A percentile compares a stretch with the other conserved stretches of the same genome.
Evolutionary conservation across 768 basidiomycete species (phyloP).

Genomic region (Vararia minispora): DNA sequence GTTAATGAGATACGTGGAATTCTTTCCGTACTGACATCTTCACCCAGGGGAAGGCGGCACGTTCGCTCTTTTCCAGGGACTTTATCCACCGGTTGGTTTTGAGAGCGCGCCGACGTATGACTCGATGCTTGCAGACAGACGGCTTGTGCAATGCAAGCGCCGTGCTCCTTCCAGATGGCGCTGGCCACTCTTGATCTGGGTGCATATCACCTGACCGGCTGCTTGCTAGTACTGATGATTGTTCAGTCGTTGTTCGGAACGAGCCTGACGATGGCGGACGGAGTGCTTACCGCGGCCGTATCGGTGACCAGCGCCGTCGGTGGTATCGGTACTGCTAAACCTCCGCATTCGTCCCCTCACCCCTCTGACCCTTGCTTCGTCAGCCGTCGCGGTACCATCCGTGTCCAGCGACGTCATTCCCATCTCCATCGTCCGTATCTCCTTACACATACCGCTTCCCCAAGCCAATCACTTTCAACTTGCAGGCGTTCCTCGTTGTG

Average conservation of each 20-base stretch:
- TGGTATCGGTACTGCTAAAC: slow-evolving; percentile 32
- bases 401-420: slow-evolving; percentile 36
- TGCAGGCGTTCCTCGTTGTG: slow-evolving; percentile 38
- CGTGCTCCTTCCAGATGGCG: slow-evolving; percentile 19
- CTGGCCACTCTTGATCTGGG: slow-evolving; percentile 48
- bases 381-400: slow-evolving; percentile 40
- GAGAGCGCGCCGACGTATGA: slow-evolving; percentile 12
- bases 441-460: background rate
- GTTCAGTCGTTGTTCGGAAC: slow-evolving; percentile 50
- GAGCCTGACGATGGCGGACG: slow-evolving; percentile 56
- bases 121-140: slow-evolving; percentile 12
- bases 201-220: slow-evolving; percentile 17
- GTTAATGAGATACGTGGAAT: too few species aligned
- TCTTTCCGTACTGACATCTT: slow-evolving; percentile 1
- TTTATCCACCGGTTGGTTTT: slow-evolving; percentile 34
- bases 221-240: background rate
- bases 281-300: slow-evolving; percentile 58
- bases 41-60: slow-evolving; percentile 52
- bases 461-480: background rate
- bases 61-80: slow-evolving; percentile 52
- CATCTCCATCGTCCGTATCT: slow-evolving; percentile 43
- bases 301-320: slow-evolving; percentile 57
- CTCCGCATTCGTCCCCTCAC: too few species aligned
- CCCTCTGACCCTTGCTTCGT: too few species aligned
- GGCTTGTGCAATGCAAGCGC: slow-evolving; percentile 2